Percentiles rank a stretch among this genome's conserved stretches.
Evolutionary conservation across 345 rosid species (phyloP).

Genomic region (Gossypium anomalum): DNA sequence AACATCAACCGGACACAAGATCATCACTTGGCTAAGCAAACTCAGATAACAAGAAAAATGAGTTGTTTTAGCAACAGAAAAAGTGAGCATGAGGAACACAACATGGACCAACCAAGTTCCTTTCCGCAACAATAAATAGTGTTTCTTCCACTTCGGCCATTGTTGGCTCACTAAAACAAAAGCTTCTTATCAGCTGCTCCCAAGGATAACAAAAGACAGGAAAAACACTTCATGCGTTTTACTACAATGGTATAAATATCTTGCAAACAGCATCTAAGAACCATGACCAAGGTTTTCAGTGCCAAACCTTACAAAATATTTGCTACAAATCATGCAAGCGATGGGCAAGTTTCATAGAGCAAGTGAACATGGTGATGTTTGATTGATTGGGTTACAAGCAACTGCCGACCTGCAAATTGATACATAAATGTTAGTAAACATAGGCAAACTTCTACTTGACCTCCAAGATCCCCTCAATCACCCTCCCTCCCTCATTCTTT

Average conservation of each 20-base stretch:
- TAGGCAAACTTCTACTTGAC: background rate
- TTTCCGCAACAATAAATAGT: background rate
- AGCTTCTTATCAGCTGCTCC: background rate
- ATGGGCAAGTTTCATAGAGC: slow-evolving; percentile 10
- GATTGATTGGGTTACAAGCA: slow-evolving; percentile 14
- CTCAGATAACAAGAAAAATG: too few relatives aligned
- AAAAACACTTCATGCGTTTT: background rate
- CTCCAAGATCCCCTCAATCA: background rate
- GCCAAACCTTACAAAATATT: background rate
- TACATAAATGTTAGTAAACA: background rate
- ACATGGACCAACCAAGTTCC: background rate
- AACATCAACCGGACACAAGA: too few relatives aligned
- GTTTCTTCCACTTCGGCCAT: background rate
- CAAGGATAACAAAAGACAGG: too few relatives aligned
- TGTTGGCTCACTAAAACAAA: background rate
- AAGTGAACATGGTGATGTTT: slow-evolving; percentile 22
- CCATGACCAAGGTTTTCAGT: background rate
- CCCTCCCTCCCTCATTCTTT: too few relatives aligned
- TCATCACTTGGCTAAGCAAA: too few relatives aligned
- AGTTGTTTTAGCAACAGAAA: too few relatives aligned
- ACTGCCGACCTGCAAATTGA: slow-evolving; percentile 14
- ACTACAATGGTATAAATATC: too few relatives aligned
- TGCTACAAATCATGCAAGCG: background rate
- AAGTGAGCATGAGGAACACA: too few relatives aligned
- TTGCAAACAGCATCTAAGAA: background rate